These are phyloP conservation scores for Cadophora sp. DNA, from an alignment of 2,329 filamentous ascomycete genomes.

Conservation along the genomic window DNA sequence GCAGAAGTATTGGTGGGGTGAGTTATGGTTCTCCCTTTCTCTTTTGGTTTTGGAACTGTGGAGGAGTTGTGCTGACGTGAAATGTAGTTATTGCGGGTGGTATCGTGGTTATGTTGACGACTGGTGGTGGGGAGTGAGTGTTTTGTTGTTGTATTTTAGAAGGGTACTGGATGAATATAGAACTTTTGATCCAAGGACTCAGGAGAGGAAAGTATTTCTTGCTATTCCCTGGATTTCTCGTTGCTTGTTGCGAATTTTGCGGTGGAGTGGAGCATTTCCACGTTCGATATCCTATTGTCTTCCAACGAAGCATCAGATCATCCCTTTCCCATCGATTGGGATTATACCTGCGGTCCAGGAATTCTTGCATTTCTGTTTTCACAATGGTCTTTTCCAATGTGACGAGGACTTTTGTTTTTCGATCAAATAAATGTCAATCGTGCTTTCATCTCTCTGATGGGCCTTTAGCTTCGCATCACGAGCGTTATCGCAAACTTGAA, in stretches of 20 bases:
- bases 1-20: constrained; percentile 73
- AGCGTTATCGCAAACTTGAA: too few relatives aligned
- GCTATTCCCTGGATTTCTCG: background rate
- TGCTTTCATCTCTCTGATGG: too few relatives aligned
- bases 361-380: too few relatives aligned
- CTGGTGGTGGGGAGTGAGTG: constrained; percentile 53
- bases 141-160: constrained; percentile 1
- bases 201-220: background rate
- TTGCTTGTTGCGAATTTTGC: background rate
- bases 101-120: constrained; percentile 60
- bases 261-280: background rate
- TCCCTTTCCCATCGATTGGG: too few relatives aligned
- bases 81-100: constrained; percentile 53
- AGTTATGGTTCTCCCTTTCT: background rate
- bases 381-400: too few relatives aligned
- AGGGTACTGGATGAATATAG: constrained; percentile 9
- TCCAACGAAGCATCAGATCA: background rate
- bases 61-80: constrained; percentile 58
- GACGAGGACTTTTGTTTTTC: too few relatives aligned
- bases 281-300: background rate
- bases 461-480: too few relatives aligned
- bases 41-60: constrained; percentile 50
- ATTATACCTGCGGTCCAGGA: too few relatives aligned
- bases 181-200: background rate
- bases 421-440: too few relatives aligned